Conservation (phyloP, 305 asterid species). For the Fraxinus xanthoxyloides region DNA sequence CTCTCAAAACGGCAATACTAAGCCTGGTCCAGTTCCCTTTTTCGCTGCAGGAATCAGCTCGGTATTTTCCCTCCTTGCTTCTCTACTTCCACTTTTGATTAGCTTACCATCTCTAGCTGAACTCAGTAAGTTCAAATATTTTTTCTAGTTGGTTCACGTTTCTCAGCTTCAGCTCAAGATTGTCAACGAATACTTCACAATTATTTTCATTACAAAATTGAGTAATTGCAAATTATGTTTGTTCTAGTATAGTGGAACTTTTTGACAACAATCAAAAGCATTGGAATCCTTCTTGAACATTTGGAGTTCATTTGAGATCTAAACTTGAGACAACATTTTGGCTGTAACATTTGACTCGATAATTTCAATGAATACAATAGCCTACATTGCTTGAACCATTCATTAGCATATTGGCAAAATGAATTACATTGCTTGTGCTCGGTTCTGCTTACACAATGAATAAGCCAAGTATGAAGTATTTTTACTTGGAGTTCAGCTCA, state of each 20-base stretch:
- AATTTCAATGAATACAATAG: background rate
- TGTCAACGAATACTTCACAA: background rate
- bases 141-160: background rate
- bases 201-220: background rate
- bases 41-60: conserved; percentile 99
- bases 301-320: conserved; percentile 12
- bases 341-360: background rate
- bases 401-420: background rate
- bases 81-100: background rate
- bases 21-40: conserved; percentile 82
- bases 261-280: background rate
- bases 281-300: background rate
- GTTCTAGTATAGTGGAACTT: background rate
- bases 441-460: background rate
- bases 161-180: background rate
- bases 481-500: background rate
- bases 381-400: background rate
- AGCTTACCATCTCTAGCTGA: conserved; percentile 1
- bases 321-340: background rate
- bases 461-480: background rate
- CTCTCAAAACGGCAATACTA: conserved; percentile 49
- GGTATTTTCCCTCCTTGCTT: conserved; percentile 31
- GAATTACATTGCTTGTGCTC: background rate
- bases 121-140: background rate
- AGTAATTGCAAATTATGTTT: background rate